phyloP scores from a whole-genome alignment of 108 stramenopile species.

The Cyclotella baltica region DNA sequence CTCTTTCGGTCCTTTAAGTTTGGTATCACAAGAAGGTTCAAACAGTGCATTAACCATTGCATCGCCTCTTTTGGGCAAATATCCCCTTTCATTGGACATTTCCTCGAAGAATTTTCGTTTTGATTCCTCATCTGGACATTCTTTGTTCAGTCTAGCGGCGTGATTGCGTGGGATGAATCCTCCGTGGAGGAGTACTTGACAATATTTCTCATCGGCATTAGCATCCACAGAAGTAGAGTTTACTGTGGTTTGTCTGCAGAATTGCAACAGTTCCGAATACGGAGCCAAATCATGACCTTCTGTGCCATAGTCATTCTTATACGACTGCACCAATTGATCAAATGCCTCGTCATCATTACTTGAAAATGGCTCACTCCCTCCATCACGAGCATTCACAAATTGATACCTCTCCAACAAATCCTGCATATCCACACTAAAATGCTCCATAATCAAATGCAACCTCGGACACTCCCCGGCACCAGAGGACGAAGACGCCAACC shows the following conservation, averaged over 20 bases:
- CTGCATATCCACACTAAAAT: conserved; percentile 81
- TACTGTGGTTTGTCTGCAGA: conserved; percentile 36
- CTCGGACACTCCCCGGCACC: conserved; percentile 3
- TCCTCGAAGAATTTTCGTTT: conserved; percentile 36
- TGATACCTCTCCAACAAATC: conserved; percentile 62
- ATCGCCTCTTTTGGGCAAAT: conserved; percentile 31
- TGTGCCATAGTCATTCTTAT: conserved; percentile 66
- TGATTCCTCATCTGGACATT: conserved; percentile 18
- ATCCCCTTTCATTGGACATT: conserved; percentile 37
- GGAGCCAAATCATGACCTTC: conserved; percentile 74
- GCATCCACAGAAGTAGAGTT: background rate
- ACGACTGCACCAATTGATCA: conserved; percentile 56
- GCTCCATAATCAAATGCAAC: conserved; percentile 80
- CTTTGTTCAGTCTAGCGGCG: conserved; percentile 47
- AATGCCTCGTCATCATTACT: conserved; percentile 42
- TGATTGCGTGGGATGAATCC: conserved; percentile 60
- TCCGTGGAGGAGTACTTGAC: conserved; percentile 36
- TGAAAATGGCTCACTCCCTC: background rate
- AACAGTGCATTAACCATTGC: conserved; percentile 41
- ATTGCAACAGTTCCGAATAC: conserved; percentile 61
- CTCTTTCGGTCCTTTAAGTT: conserved; percentile 30
- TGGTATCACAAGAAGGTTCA: background rate
- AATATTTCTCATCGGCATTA: background rate
- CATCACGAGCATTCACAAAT: conserved; percentile 13
- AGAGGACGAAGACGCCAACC: conserved; percentile 9